A percentile compares a stretch with the other conserved stretches of the same genome.
Conservation (phyloP, 1,139 yeast genomes). For the Candida tetrigidarum region DNA sequence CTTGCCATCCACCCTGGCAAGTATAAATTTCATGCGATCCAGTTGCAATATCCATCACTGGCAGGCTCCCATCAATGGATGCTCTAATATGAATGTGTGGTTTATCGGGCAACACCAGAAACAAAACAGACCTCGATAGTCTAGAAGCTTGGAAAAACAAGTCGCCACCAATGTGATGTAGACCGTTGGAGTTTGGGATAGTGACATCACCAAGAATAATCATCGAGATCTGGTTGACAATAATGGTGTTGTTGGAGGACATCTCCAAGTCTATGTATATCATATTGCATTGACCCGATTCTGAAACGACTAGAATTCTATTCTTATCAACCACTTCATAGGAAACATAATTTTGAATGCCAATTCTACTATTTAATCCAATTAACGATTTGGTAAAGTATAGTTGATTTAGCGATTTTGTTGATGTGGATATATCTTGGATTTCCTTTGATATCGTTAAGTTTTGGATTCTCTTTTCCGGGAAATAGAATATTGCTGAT, state of each 20-base stretch:
- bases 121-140: slow-evolving; percentile 37
- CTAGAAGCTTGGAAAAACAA: slow-evolving; percentile 38
- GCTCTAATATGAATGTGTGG: slow-evolving; percentile 26
- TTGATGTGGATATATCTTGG: slow-evolving; percentile 4
- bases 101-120: slow-evolving; percentile 28
- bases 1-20: slow-evolving; percentile 45
- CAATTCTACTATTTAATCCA: not conserved
- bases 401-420: slow-evolving; percentile 3
- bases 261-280: slow-evolving; percentile 24
- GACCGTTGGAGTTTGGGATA: slow-evolving; percentile 23
- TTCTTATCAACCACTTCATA: slow-evolving; percentile 28
- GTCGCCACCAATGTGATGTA: slow-evolving; percentile 34
- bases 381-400: slow-evolving; percentile 10
- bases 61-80: slow-evolving; percentile 34
- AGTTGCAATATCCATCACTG: slow-evolving; percentile 33
- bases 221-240: slow-evolving; percentile 28
- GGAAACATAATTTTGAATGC: slow-evolving; percentile 9
- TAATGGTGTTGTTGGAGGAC: slow-evolving; percentile 6
- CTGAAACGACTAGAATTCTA: slow-evolving; percentile 34
- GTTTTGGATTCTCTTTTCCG: slow-evolving; percentile 20
- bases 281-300: slow-evolving; percentile 35
- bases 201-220: slow-evolving; percentile 37
- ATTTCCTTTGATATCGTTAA: slow-evolving; percentile 19
- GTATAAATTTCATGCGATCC: slow-evolving; percentile 22
- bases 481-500: slow-evolving; percentile 36